Evolutionary conservation across 2,329 filamentous ascomycete species (phyloP).

Genomic region (Diplocarpon rosae): DNA sequence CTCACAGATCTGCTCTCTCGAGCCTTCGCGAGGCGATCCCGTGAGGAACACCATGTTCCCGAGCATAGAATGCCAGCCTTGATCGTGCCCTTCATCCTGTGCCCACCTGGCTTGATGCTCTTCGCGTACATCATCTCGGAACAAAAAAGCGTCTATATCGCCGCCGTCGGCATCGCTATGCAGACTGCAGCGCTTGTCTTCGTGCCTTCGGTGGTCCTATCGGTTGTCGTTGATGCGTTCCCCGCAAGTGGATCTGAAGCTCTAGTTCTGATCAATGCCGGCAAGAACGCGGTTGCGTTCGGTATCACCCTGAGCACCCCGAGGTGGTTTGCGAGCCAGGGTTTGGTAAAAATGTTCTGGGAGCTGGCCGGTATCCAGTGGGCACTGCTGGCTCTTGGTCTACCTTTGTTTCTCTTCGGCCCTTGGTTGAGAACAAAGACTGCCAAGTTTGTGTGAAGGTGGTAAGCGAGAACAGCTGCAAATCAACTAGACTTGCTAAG

Average conservation of each 20-base stretch:
- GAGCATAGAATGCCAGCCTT: slow-evolving; percentile 31
- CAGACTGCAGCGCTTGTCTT: slow-evolving; percentile 24
- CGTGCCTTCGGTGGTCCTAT: slow-evolving; percentile 29
- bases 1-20: slow-evolving; percentile 28
- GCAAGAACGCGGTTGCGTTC: slow-evolving; percentile 23
- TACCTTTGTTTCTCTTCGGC: slow-evolving; percentile 27
- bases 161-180: slow-evolving; percentile 26
- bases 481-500: too few relatives aligned
- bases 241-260: slow-evolving; percentile 26
- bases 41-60: slow-evolving; percentile 28
- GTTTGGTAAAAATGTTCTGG: slow-evolving; percentile 28
- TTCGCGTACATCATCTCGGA: slow-evolving; percentile 25
- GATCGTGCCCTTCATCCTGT: slow-evolving; percentile 29
- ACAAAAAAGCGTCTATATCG: slow-evolving; percentile 18
- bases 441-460: slow-evolving; percentile 1
- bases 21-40: slow-evolving; percentile 26
- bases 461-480: neutral
- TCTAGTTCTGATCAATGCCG: slow-evolving; percentile 28
- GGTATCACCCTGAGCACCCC: slow-evolving; percentile 10
- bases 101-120: slow-evolving; percentile 27
- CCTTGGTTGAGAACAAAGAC: slow-evolving; percentile 14
- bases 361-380: slow-evolving; percentile 29
- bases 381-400: slow-evolving; percentile 24
- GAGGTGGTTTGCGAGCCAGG: slow-evolving; percentile 25
- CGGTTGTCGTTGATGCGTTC: slow-evolving; percentile 28